Evolutionary conservation across 805 yeast species (phyloP), one percentile per base, ranked within the genome.

Genomic region (Martiniozyma abietophila): DNA sequence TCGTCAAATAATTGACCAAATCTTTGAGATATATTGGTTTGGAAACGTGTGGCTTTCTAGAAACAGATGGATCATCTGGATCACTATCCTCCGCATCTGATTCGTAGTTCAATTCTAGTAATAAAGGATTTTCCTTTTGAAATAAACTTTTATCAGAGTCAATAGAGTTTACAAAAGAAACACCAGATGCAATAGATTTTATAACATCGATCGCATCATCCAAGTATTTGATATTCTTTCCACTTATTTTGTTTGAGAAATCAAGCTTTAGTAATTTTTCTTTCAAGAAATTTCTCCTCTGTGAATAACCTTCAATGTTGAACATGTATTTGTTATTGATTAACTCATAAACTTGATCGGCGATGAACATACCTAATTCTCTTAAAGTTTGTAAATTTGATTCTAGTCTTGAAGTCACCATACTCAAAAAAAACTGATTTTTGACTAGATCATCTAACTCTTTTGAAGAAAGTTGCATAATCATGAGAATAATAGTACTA

Each of bases 21-120:
- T 85, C 95, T 43, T 80, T 77, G 25, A 89, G 56, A 46, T 84
- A 89, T 2, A 83, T 64, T 0, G 85, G 86, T 2, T 59, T 53
- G 0, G 65, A 49, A 0, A 72, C 60, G 5, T 51, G 57, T 2
- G 53, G 51, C 6, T 51, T 49, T 10, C 56, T 46, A 1, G 57
- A 56, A 4, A 67, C 38, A 0, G 74, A 56, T 0, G 74, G 70
- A 41, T 46, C 53, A 14, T 54, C 56, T 16, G 67, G 79, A 11
- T 79, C 77, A 17, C 73, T 75, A 33, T 62, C 63, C 6, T 57
- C 65, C 8, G 56, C 57, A 22, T 59, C 62, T 4, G 46, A 53
- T 15, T 55, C 50, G 28, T 42, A 40, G 21, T 36, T 30, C 20
- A 42, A 40, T 8, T 40, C 29, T 19, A 42, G 18, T 25, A 42